A percentile compares a stretch with the other conserved stretches of the same genome.
phyloP scores from a whole-genome alignment of 371 early-diverging fungal species.

The Phascolomyces articulosus region DNA sequence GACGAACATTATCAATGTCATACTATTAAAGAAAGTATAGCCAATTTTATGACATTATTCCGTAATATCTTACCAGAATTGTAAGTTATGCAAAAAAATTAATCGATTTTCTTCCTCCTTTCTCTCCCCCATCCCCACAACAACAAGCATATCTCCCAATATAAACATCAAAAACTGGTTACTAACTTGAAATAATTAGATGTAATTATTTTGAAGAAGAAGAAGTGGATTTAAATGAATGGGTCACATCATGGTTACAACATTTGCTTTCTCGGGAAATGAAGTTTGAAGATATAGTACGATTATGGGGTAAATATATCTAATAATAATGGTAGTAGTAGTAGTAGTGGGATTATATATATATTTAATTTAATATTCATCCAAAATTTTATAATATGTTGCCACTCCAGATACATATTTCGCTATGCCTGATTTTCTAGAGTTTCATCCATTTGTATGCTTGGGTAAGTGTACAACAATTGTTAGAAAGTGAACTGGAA shows the following conservation, averaged over 20 bases:
- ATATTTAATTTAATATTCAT: too few species aligned
- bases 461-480: constrained; percentile 45
- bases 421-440: constrained; percentile 68
- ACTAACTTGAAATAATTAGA: too few species aligned
- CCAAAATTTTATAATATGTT: too few species aligned
- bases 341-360: too few species aligned
- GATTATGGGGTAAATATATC: constrained; percentile 74
- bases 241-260: constrained; percentile 90
- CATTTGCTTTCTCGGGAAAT: constrained; percentile 82
- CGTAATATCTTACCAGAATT: constrained; percentile 74
- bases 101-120: not conserved
- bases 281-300: constrained; percentile 74
- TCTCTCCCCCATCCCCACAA: too few species aligned
- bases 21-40: constrained; percentile 69
- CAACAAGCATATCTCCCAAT: too few species aligned
- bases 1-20: constrained; percentile 64
- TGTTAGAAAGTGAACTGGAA: not conserved
- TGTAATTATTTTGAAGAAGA: constrained; percentile 95
- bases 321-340: too few species aligned
- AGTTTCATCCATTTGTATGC: constrained; percentile 81
- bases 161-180: too few species aligned
- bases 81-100: constrained; percentile 19
- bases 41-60: constrained; percentile 83
- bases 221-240: constrained; percentile 89
- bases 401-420: constrained; percentile 77